phyloP scores from a whole-genome alignment of 179 eudicot genomes.

The Silene coronaria region DNA sequence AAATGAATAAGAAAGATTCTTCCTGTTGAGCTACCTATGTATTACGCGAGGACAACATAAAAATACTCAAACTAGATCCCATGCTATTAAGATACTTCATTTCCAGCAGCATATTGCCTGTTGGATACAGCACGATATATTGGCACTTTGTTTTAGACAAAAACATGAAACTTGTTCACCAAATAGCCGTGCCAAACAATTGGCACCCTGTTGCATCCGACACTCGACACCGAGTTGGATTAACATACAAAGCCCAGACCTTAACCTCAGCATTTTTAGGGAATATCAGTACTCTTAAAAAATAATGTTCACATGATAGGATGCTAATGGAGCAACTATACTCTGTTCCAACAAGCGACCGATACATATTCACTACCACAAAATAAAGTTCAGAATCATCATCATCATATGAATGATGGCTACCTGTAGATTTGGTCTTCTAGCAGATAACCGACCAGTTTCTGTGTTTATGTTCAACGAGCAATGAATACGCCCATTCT shows the following conservation, averaged over 20 bases:
- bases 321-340: not conserved
- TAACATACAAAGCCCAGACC: slow-evolving; percentile 3
- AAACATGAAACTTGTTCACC: not conserved
- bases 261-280: not conserved
- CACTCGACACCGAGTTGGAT: not conserved
- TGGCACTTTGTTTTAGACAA: not conserved
- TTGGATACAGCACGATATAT: not conserved
- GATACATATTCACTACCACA: not conserved
- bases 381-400: not conserved
- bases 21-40: not conserved
- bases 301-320: not conserved
- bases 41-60: not conserved
- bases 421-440: slow-evolving; percentile 97
- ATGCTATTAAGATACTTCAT: not conserved
- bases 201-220: not conserved
- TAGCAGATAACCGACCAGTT: slow-evolving; percentile 95
- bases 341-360: not conserved
- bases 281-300: not conserved
- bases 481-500: slow-evolving; percentile 88
- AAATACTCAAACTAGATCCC: not conserved
- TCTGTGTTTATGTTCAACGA: slow-evolving; percentile 94
- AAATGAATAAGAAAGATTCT: slow-evolving; percentile 1
- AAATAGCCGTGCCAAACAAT: not conserved
- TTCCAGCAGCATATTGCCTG: not conserved
- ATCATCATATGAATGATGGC: not conserved